Percentiles rank a stretch among this genome's conserved stretches.
These are phyloP conservation scores for Lepidium didymum DNA, from an alignment of 345 rosid genomes.

Conservation along the genomic window DNA sequence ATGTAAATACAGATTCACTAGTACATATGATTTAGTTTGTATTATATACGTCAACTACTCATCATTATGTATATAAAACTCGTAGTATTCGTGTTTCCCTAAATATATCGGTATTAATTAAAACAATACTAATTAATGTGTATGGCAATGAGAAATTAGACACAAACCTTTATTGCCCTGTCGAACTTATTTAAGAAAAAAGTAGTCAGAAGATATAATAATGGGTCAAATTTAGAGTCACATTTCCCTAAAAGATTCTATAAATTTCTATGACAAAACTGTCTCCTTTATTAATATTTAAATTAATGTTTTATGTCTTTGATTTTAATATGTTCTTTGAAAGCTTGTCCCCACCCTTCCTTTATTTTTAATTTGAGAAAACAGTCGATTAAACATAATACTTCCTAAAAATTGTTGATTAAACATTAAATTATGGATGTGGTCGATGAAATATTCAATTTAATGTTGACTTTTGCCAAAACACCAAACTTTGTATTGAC, in stretches of 20 bases:
- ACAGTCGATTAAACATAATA: too few relatives aligned
- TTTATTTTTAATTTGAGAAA: not conserved
- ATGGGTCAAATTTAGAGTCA: constrained; percentile 14
- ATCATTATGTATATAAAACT: not conserved
- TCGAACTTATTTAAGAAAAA: not conserved
- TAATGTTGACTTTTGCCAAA: too few relatives aligned
- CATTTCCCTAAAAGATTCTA: constrained; percentile 20
- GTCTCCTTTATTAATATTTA: constrained; percentile 18
- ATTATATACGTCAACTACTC: not conserved
- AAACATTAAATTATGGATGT: too few relatives aligned
- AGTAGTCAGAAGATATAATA: constrained; percentile 12
- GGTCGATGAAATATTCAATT: too few relatives aligned
- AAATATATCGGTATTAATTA: not conserved
- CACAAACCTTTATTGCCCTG: constrained; percentile 7
- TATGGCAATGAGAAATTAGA: constrained; percentile 1
- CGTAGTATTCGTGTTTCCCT: not conserved
- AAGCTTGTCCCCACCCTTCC: constrained; percentile 12
- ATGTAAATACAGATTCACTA: not conserved
- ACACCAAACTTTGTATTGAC: too few relatives aligned
- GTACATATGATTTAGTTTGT: not conserved
- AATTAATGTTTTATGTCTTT: constrained; percentile 20
- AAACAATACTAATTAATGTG: not conserved
- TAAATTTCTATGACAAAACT: constrained; percentile 26
- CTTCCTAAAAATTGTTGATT: too few relatives aligned
- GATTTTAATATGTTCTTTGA: constrained; percentile 19